Base-by-base conservation (phyloP, 768 basidiomycete genomes). In the Trametes gibbosa region DNA sequence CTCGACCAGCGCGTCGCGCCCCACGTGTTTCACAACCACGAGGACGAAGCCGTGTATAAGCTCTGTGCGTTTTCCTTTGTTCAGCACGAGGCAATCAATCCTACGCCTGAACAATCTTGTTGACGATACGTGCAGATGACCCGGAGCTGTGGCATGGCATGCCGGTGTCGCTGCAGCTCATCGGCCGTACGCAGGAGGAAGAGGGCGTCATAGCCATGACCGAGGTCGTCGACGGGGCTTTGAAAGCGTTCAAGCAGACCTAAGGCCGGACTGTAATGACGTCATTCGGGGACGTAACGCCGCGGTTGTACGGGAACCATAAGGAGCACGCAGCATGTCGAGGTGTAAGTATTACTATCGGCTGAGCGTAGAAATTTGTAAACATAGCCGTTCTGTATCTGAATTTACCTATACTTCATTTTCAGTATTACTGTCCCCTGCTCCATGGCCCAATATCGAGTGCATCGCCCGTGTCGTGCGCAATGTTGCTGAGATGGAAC, bases 181-280 rank as follows among this genome's bases (percentile, higher is more conserved):
- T 79, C 7, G 81, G 81, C 3, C 71, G 75, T 24, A 76, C 74
- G 34, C 70, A 73, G 45, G 82, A 83, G 65, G 82, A 84, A 52
- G 82, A 83, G 65, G 82, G 79, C 0, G 79, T 83, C 17, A 72
- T 83, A 10, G 71, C 68, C 5, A 79, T 82, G 76, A 75, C 76
- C 3, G 78, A 79, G 61, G 67, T 80, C 5, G 76, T 80, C 13
- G 75, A 75, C 25, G 68, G 63, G 3, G 77, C 78, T 12, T 51
- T 78, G 6, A 74, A 70, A 65, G 58, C 61, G 40, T 39, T 46
- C 27, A 50, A 58, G 45, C 10, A 48, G 5, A 32, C 10, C 29
- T 4, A 32, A 32, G 29, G 5, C 4, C 29, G 29, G n/a, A n/a
- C 10, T 32, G 29, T 32, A 32, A 32, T 4, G 5, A 32, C 29